Conservation (phyloP, 2,329 filamentous ascomycete species). For the Blastomyces emzantsi region DNA sequence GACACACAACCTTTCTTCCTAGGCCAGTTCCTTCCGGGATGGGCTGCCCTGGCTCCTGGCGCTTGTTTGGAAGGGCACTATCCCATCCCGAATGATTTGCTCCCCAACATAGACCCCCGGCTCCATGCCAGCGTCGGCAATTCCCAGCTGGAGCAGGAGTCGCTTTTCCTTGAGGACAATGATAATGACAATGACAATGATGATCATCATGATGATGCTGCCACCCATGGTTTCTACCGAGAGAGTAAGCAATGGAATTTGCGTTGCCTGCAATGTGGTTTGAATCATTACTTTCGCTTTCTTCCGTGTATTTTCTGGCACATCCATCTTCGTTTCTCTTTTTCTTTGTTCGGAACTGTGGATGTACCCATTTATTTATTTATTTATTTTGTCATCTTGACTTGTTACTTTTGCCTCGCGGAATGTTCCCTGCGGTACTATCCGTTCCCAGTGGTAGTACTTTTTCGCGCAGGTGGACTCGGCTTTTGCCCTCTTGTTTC, state of each 20-base stretch:
- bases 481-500: neutral
- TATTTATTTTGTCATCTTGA: neutral
- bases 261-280: neutral
- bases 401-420: neutral
- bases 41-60: neutral
- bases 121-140: neutral
- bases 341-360: neutral
- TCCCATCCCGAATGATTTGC: too few relatives aligned
- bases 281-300: neutral
- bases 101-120: neutral
- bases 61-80: neutral
- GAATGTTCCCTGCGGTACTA: neutral
- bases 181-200: neutral
- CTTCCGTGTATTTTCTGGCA: neutral
- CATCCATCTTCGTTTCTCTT: neutral
- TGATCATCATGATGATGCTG: neutral
- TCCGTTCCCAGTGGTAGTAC: neutral
- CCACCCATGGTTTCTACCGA: neutral
- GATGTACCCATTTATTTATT: neutral
- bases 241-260: neutral
- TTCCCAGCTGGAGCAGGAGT: neutral
- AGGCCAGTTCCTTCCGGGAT: neutral
- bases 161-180: neutral
- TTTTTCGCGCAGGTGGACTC: neutral
- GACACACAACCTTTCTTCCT: neutral